Evolutionary conservation across 2,329 filamentous ascomycete species (phyloP).

Genomic region (Trichoderma harzianum): DNA sequence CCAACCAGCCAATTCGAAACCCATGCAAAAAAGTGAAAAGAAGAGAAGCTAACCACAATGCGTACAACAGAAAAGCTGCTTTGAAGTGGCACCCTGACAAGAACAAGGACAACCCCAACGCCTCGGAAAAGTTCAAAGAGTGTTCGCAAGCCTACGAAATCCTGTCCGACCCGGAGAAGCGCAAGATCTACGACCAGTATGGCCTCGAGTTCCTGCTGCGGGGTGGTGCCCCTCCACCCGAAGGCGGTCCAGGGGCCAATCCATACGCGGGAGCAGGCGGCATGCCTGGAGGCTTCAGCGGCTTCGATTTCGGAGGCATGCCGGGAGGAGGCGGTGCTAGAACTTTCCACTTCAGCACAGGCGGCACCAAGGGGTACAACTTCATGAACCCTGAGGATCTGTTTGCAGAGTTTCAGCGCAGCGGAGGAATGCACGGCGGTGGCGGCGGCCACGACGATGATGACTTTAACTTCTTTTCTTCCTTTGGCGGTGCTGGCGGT

Average conservation of each 20-base stretch:
- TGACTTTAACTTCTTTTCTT: constrained; percentile 52
- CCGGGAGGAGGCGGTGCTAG: constrained; percentile 38
- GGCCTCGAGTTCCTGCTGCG: constrained; percentile 89
- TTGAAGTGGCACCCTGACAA: constrained; percentile 96
- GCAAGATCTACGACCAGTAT: constrained; percentile 91
- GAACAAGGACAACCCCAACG: constrained; percentile 85
- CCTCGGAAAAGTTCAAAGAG: constrained; percentile 95
- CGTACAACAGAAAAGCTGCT: constrained; percentile 66
- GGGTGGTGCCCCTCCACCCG: constrained; percentile 67
- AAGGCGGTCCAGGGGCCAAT: constrained; percentile 52
- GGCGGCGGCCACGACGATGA: constrained; percentile 42
- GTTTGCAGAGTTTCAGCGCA: constrained; percentile 77
- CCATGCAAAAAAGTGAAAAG: neutral
- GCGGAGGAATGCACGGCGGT: constrained; percentile 39
- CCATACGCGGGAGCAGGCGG: constrained; percentile 57
- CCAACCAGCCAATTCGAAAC: neutral
- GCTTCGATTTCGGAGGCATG: constrained; percentile 53
- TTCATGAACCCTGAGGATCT: constrained; percentile 83
- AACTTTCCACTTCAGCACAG: constrained; percentile 63
- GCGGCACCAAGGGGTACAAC: constrained; percentile 61
- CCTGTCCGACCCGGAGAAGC: constrained; percentile 93
- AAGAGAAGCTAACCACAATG: constrained; percentile 34
- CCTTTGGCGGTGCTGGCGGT: constrained; percentile 40
- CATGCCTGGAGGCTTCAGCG: constrained; percentile 51
- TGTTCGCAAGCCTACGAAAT: constrained; percentile 98